Evolutionary conservation across 129 eudicot species (phyloP).

Genomic region (Flaveria robusta): DNA sequence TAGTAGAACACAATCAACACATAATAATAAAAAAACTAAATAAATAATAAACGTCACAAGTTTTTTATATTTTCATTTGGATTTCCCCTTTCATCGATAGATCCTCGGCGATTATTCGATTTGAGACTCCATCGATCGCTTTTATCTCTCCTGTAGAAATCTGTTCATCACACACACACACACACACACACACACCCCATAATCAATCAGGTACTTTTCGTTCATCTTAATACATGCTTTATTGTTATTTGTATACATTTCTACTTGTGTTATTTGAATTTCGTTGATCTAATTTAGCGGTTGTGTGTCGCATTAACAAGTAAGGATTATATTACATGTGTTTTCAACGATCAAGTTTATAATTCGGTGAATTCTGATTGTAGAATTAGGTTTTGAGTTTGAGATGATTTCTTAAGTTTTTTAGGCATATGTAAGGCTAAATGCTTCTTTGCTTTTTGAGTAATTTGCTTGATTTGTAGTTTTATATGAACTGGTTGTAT

Average conservation of each 20-base stretch:
- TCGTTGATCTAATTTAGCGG: slow-evolving; percentile 21
- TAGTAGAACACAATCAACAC: neutral
- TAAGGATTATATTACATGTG: neutral
- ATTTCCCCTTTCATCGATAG: slow-evolving; percentile 7
- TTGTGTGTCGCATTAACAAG: slow-evolving; percentile 12
- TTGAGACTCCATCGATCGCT: slow-evolving; percentile 12
- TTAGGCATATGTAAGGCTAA: neutral
- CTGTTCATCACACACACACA: neutral
- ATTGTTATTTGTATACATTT: neutral
- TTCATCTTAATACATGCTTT: neutral
- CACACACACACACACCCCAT: neutral
- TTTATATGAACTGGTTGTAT: neutral
- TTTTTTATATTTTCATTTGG: neutral
- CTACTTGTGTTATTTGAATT: slow-evolving; percentile 15
- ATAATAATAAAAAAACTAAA: neutral
- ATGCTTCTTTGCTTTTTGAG: too few relatives aligned
- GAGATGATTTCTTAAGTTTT: neutral
- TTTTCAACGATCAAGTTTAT: slow-evolving; percentile 22
- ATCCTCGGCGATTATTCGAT: slow-evolving; percentile 30
- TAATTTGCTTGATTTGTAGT: slow-evolving; percentile 9
- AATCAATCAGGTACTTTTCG: slow-evolving; percentile 20
- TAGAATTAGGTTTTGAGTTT: neutral
- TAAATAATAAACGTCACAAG: neutral
- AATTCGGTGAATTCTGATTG: slow-evolving; percentile 14
- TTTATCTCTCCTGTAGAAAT: neutral